Percentiles rank a stretch among this genome's conserved stretches.
These are phyloP conservation scores for Populus hybrid DNA, from an alignment of 441 rosid genomes.

Conservation along the genomic window DNA sequence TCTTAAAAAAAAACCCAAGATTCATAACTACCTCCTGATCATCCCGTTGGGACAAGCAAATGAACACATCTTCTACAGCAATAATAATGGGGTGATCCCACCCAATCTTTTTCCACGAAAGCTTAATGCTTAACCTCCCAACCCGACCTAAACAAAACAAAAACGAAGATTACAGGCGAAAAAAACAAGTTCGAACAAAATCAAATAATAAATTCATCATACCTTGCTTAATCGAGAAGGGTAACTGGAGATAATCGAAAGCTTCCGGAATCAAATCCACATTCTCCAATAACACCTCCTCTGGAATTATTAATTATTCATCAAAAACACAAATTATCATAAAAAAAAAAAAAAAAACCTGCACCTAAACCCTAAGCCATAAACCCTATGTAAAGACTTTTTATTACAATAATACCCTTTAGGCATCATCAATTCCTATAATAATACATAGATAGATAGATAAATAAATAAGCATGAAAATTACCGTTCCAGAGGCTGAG, in stretches of 20 bases:
- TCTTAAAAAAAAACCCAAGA: background rate
- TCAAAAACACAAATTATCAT: background rate
- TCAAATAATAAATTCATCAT: background rate
- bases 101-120: slow-evolving; percentile 85
- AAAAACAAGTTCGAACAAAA: background rate
- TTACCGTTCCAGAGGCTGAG: slow-evolving; percentile 70
- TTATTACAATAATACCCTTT: background rate
- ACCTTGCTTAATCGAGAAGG: slow-evolving; percentile 80
- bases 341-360: background rate
- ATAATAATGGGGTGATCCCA: slow-evolving; percentile 66
- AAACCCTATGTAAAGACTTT: background rate
- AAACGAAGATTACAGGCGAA: background rate
- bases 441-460: background rate
- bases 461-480: background rate
- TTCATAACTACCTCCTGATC: slow-evolving; percentile 59
- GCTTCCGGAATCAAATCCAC: slow-evolving; percentile 88
- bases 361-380: background rate
- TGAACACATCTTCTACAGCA: slow-evolving; percentile 71
- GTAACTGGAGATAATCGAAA: slow-evolving; percentile 83
- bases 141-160: slow-evolving; percentile 44
- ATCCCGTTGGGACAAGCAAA: slow-evolving; percentile 63
- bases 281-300: slow-evolving; percentile 73
- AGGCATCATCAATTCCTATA: background rate
- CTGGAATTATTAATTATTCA: slow-evolving; percentile 4
- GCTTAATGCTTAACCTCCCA: slow-evolving; percentile 72